Percentiles rank a stretch among this genome's conserved stretches.
Evolutionary conservation across 306 rosid species (phyloP).

Genomic region (Medicago lupulina): DNA sequence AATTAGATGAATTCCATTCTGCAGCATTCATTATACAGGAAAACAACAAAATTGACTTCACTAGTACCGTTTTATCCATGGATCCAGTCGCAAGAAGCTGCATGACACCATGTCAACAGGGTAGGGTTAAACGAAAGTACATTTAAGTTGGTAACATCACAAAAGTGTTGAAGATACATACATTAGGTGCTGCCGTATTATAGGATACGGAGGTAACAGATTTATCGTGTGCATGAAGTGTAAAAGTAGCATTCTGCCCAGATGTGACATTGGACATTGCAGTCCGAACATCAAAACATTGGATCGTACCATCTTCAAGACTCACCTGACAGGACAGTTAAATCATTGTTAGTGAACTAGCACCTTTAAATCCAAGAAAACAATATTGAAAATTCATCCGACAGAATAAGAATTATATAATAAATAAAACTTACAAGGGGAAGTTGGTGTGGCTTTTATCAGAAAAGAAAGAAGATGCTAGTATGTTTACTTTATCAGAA

Average conservation of each 20-base stretch:
- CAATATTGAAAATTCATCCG: constrained; percentile 17
- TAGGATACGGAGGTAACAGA: constrained; percentile 77
- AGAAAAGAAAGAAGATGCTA: not conserved
- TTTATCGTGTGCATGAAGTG: constrained; percentile 92
- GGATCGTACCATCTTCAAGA: constrained; percentile 85
- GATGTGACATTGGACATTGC: constrained; percentile 60
- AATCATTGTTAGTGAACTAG: constrained; percentile 25
- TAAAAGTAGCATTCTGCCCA: constrained; percentile 68
- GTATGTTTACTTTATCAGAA: not conserved
- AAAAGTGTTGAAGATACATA: constrained; percentile 44
- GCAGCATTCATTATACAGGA: constrained; percentile 4
- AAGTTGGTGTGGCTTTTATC: not conserved
- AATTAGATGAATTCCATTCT: constrained; percentile 32
- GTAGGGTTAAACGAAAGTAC: constrained; percentile 36
- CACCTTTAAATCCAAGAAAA: constrained; percentile 4
- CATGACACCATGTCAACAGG: constrained; percentile 31
- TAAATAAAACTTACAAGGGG: not conserved
- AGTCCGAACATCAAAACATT: constrained; percentile 83
- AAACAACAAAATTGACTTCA: constrained; percentile 27
- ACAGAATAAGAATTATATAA: not conserved
- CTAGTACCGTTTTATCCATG: constrained; percentile 75
- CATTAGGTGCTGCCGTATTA: constrained; percentile 76
- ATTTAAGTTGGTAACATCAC: constrained; percentile 29
- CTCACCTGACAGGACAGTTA: constrained; percentile 67
- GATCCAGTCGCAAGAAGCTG: constrained; percentile 97